Base-by-base conservation (phyloP, 768 basidiomycete species). In the Pilatotrama ljubarskyi region DNA sequence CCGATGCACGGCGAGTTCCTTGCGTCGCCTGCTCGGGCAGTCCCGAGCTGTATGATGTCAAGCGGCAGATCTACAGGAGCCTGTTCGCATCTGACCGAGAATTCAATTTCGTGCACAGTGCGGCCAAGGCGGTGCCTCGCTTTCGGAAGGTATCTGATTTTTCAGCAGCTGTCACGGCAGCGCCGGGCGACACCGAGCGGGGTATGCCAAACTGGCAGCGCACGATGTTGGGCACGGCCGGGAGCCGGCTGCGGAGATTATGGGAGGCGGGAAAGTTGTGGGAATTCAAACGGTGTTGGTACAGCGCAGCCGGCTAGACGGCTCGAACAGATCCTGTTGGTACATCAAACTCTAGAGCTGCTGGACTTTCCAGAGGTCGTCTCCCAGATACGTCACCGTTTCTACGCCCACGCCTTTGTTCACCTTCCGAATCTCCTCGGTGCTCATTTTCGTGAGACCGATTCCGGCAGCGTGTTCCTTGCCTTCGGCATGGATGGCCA, bases 401-500 rank as follows among this genome's bases (percentile, higher is more conserved):
- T 98, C 66, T 38, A 67, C 66, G 0, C 86, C 96, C 37, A 95
- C 81, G 40, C 86, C 93, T 74, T 97, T 98, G 70, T 96, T 98
- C 47, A 95, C 77, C 69, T 78, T 82, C 74, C 86, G 85, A 73
- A 99, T 97, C 44, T 98, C 94, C 70, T 95, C 94, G 41, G 92
- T 93, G 77, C 82, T 77, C 61, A 95, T 75, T 72, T 90, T 90
- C 55, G 88, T 86, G 55, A 93, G 73, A 9, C 96, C 96, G 54
- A 98, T 82, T 0, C 88, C 96, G 35, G 91, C 87, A 1, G 95
- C 88, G 65, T 93, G 86, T 65, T 94, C 91, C 75, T 98, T 98
- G 10, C 96, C 96, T 74, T 98, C 95, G n/a, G 95, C 93, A 66
- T 88, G 82, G 51, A 99, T 86, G 2, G 91, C 93, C n/a, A 99